Base-by-base conservation (phyloP, 2,329 filamentous ascomycete species). In the Colletotrichum lini region DNA sequence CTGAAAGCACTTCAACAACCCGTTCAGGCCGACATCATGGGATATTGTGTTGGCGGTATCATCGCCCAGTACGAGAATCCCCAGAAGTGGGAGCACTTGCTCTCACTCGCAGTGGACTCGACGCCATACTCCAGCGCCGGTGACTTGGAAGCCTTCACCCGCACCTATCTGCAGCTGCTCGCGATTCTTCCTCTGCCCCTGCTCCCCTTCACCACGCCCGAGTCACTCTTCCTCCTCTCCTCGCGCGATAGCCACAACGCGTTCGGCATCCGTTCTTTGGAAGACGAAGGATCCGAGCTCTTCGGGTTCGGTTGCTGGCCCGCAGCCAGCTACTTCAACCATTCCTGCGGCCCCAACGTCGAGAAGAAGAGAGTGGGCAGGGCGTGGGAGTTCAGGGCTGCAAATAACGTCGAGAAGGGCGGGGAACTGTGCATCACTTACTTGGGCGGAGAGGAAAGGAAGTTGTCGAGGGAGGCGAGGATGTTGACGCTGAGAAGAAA, bases 221-320 rank as follows among this genome's bases (percentile, higher is more conserved):
- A 53, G 52, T 58, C 65, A 38, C 53, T 71, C 4, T 26, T 52
- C 5, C 57, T 47, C 8, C 50, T 71, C 64, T 57, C 65, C 18
- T 71, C 68, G 38, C 68, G 65, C 45, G 68, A 71, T 26, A 71
- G 57, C 42, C 68, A 71, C 30, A 71, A 71, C 13, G 52, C 68
- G 7, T 71, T 71, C 26, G 68, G 68, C 16, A 68, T 71, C 44
- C 68, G 68, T 12, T 71, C 68, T 8, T 47, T 71, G 35, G 68
- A 71, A 45, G 68, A 71, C n/a, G 68, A 71, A 6, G 68, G 68
- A 16, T 71, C 68, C 38, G 68, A 71, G 65, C 56, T 71, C n/a
- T 71, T 71, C 47, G 68, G 68, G 7, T 67, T 63, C 52, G 68
- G 68, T 7, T 71, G 68, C 18, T 71, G 68, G 68, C 68, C 68